A percentile compares a stretch with the other conserved stretches of the same genome.
Evolutionary conservation across 1,139 yeast species (phyloP).

Genomic region (Saccharomyces pastorianus): DNA sequence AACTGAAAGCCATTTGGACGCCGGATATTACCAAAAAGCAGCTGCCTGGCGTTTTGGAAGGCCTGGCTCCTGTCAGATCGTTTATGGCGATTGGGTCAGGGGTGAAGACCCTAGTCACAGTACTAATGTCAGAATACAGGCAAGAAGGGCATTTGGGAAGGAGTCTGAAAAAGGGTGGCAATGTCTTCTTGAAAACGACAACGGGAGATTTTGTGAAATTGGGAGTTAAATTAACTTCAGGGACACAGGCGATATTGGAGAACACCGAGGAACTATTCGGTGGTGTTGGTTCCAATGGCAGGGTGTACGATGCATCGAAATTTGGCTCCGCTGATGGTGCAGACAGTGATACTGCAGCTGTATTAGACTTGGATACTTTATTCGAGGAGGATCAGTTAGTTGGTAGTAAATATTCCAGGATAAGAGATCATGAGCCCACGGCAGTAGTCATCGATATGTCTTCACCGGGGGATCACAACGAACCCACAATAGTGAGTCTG

Average conservation of each 20-base stretch:
- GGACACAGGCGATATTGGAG: conserved; percentile 77
- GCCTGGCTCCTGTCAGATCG: conserved; percentile 75
- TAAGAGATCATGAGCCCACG: conserved; percentile 22
- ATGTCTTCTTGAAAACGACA: conserved; percentile 69
- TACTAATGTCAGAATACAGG: conserved; percentile 67
- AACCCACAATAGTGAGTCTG: conserved; percentile 53
- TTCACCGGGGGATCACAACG: conserved; percentile 33
- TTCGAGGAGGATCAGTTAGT: conserved; percentile 27
- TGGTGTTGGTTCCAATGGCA: conserved; percentile 23
- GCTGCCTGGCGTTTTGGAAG: conserved; percentile 69
- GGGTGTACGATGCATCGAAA: conserved; percentile 6
- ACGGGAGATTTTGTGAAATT: conserved; percentile 72
- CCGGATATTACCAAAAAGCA: conserved; percentile 80
- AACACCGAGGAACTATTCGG: conserved; percentile 52
- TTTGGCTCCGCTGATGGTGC: neutral
- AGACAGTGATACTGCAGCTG: conserved; percentile 10
- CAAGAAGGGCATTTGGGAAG: conserved; percentile 64
- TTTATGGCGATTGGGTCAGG: conserved; percentile 74
- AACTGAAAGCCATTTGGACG: conserved; percentile 66
- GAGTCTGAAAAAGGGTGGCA: conserved; percentile 70
- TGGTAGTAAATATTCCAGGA: conserved; percentile 26
- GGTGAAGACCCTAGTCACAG: conserved; percentile 59
- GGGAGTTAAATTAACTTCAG: conserved; percentile 82
- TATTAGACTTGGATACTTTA: conserved; percentile 17
- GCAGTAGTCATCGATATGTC: conserved; percentile 23